Evolutionary conservation across 371 early-diverging fungal genomes (phyloP).

Genomic region (Coemansia sp.): DNA sequence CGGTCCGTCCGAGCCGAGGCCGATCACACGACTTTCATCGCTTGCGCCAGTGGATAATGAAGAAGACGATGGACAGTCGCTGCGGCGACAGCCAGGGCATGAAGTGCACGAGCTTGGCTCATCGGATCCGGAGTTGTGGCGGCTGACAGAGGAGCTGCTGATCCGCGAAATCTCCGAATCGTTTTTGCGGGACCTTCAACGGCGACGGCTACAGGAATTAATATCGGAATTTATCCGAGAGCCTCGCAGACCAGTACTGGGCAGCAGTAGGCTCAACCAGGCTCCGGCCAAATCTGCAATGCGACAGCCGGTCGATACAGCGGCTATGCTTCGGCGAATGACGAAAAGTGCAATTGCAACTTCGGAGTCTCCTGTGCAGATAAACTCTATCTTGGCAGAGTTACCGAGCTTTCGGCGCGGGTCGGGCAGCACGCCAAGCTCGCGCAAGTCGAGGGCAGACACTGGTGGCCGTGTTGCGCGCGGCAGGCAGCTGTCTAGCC

Average conservation of each 20-base stretch:
- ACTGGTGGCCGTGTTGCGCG: background rate
- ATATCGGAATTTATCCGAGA: slow-evolving; percentile 14
- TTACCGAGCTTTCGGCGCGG: slow-evolving; percentile 47
- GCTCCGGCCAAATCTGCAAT: slow-evolving; percentile 7
- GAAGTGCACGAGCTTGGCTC: slow-evolving; percentile 14
- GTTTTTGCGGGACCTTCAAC: slow-evolving; percentile 34
- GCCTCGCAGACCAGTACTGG: background rate
- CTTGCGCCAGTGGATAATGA: background rate
- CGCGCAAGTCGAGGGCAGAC: background rate
- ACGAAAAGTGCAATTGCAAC: slow-evolving; percentile 6
- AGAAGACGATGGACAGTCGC: background rate
- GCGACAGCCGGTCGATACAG: slow-evolving; percentile 26
- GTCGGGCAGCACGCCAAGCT: background rate
- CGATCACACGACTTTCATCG: background rate
- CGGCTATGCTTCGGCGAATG: slow-evolving; percentile 38
- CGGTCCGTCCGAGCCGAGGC: background rate
- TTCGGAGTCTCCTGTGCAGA: slow-evolving; percentile 14
- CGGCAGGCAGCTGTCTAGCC: slow-evolving; percentile 2
- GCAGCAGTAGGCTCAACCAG: slow-evolving; percentile 1
- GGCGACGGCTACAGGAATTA: slow-evolving; percentile 19
- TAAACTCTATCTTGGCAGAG: slow-evolving; percentile 35
- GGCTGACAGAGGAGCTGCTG: slow-evolving; percentile 30
- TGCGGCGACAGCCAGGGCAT: slow-evolving; percentile 8
- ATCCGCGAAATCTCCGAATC: slow-evolving; percentile 43
- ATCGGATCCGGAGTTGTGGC: slow-evolving; percentile 14